Evolutionary conservation across 2,329 filamentous ascomycete species (phyloP).

Genomic region (Fusarium albidum): DNA sequence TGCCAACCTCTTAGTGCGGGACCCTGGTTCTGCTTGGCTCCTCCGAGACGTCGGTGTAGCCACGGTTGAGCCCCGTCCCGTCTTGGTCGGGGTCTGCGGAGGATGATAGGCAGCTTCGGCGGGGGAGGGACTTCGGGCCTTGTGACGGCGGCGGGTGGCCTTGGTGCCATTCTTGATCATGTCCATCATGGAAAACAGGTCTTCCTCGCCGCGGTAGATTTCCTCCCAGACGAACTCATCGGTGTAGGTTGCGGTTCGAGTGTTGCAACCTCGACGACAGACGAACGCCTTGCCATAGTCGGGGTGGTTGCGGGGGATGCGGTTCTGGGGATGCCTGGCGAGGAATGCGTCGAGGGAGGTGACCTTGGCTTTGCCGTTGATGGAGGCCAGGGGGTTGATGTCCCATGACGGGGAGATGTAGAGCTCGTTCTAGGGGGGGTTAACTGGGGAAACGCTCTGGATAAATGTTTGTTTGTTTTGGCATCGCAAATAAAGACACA

Average conservation of each 20-base stretch:
- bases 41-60: constrained; percentile 44
- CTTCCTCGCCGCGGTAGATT: constrained; percentile 71
- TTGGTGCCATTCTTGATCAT: constrained; percentile 78
- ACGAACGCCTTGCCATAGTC: constrained; percentile 88
- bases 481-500: too few species aligned
- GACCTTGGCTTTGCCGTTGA: constrained; percentile 87
- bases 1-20: constrained; percentile 43
- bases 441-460: too few species aligned
- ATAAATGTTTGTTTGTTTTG: constrained; percentile 26
- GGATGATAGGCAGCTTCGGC: constrained; percentile 44
- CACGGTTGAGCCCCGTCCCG: constrained; percentile 35
- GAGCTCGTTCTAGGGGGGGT: constrained; percentile 74
- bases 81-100: constrained; percentile 50
- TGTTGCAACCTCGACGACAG: constrained; percentile 89
- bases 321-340: constrained; percentile 75
- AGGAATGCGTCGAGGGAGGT: constrained; percentile 77
- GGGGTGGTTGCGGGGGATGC: constrained; percentile 74
- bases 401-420: constrained; percentile 92
- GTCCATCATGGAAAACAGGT: constrained; percentile 72
- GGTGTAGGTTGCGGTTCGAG: constrained; percentile 88
- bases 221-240: constrained; percentile 94
- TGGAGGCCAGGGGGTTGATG: constrained; percentile 83
- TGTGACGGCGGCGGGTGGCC: constrained; percentile 56
- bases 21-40: constrained; percentile 43
- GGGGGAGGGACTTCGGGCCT: constrained; percentile 44